Evolutionary conservation across 1,284 basidiomycete species (phyloP), one percentile per base, ranked within the genome.

Genomic region (Earliella scabrosa): DNA sequence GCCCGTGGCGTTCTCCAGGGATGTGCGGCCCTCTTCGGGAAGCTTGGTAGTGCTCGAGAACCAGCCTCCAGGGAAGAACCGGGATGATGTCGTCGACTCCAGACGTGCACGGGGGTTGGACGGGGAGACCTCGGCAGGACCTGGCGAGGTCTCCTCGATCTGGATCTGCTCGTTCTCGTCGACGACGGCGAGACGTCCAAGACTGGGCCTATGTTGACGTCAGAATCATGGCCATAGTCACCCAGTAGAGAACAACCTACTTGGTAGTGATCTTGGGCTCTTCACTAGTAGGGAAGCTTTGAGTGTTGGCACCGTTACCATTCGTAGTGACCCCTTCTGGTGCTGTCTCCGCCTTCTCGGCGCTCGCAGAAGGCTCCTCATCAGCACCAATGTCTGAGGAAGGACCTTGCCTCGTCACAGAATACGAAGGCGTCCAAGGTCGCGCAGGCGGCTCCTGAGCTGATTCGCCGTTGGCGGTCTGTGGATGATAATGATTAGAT

Each of bases 31-130:
- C 60, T 77, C 74, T 18, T 78, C 72, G 1, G 64, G 59, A 1
- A 63, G 52, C 60, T 71, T 72, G 43, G 66, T 65, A 16, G 66
- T 65, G 32, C 70, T 71, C 1, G 79, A 79, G 69, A 81, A 82
- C 82, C 82, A 83, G 4, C 78, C 80, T 31, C 82, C 82, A 14
- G 81, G 81, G 76, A 83, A 81, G 69, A 81, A 78, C 45, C 78
- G 74, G 13, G 81, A 82, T 18, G 82, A 83, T 7, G 81, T 71
- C 0, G 80, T 78, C 2, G 82, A 83, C 63, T 81, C 80, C 4
- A 76, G 70, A 41, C 82, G 70, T 18, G 73, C 71, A 38, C 82
- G 81, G 21, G 53, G 36, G 14, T 57, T 57, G 8, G 65, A 53
- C 14, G 65, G 64, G 18, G 69, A 63, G 3, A 59, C 41, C 9